phyloP scores from a whole-genome alignment of 441 rosid genomes.

The Lepidium campestre region DNA sequence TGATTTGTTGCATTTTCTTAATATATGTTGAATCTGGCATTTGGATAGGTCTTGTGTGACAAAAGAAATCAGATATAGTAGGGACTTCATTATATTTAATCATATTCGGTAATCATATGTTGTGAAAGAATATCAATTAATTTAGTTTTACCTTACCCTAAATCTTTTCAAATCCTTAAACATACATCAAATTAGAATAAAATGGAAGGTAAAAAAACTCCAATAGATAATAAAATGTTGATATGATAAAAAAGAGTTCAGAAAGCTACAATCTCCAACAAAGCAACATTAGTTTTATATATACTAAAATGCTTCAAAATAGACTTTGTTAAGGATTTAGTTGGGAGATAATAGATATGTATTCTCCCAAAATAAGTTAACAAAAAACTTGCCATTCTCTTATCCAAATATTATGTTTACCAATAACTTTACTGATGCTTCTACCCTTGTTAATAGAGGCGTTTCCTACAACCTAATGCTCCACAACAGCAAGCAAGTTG shows the following conservation, averaged over 20 bases:
- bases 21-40: background rate
- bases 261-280: background rate
- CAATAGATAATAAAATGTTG: background rate
- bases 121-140: background rate
- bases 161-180: background rate
- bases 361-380: conserved; percentile 11
- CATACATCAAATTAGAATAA: background rate
- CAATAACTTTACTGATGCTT: background rate
- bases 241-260: background rate
- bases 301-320: background rate
- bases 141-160: background rate
- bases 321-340: background rate
- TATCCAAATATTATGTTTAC: background rate
- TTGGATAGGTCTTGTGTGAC: background rate
- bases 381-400: too few species aligned
- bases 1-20: background rate
- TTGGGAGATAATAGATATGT: conserved; percentile 3
- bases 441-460: conserved; percentile 46
- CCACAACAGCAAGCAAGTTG: conserved; percentile 75
- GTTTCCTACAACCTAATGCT: conserved; percentile 60
- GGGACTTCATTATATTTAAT: too few species aligned
- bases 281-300: background rate
- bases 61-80: background rate
- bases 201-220: background rate
- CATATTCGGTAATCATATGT: background rate